Evolutionary conservation across 768 basidiomycete species (phyloP).

Genomic region (Arthromyces matolae): DNA sequence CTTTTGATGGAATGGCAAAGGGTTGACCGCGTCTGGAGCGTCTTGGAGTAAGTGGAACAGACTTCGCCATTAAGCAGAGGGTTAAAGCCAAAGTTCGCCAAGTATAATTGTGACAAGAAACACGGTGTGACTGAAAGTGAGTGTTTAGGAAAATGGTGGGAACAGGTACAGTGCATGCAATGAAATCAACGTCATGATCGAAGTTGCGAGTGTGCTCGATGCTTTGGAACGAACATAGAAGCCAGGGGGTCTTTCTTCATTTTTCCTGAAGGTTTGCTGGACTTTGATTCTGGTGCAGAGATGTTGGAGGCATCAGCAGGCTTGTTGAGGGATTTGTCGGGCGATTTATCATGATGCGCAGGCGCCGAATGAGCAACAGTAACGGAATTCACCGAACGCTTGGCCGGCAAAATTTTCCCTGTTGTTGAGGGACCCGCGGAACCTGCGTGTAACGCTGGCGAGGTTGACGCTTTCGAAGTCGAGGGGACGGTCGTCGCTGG

Average conservation of each 20-base stretch:
- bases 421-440: constrained; percentile 1
- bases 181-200: constrained; percentile 30
- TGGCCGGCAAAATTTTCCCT: constrained; percentile 3
- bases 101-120: background rate
- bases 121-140: constrained; percentile 5
- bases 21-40: constrained; percentile 30
- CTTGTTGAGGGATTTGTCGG: constrained; percentile 7
- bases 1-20: constrained; percentile 23
- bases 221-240: constrained; percentile 71
- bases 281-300: constrained; percentile 27
- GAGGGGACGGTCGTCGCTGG: constrained; percentile 22
- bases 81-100: too few species aligned
- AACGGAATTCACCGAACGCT: too few species aligned
- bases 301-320: constrained; percentile 10
- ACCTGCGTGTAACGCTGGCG: too few species aligned
- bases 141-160: background rate
- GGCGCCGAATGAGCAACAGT: constrained; percentile 14
- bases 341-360: constrained; percentile 5
- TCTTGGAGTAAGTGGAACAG: constrained; percentile 24
- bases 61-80: constrained; percentile 7
- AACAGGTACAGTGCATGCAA: background rate
- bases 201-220: constrained; percentile 57
- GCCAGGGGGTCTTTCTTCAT: constrained; percentile 64
- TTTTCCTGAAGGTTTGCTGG: constrained; percentile 33
- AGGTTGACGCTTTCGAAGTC: constrained; percentile 8